Base-by-base conservation (phyloP, 306 rosid genomes). In the Trichosanthes cucumerina region DNA sequence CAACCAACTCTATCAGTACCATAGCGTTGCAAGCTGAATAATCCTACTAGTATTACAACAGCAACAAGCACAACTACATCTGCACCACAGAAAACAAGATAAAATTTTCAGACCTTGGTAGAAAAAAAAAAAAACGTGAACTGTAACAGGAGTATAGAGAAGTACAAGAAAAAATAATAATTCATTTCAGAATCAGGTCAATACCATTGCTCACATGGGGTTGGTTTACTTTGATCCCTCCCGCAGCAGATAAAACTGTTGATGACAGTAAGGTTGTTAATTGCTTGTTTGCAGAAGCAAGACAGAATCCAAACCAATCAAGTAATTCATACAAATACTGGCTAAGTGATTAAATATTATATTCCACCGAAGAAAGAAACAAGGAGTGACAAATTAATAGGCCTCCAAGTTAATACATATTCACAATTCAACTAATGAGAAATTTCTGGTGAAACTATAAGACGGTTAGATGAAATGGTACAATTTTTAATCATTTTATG, bases 1-100 rank as follows among this genome's bases (percentile, higher is more conserved):
- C 99, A 96, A 81, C 98, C 91, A 83, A 96, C 99, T 88, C 77
- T 92, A 79, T 96, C 99, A 46, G 97, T 96, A 24, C 99, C 99
- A 75, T 90, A 91, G 79, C 91, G 98, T 83, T 96, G 99, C 91
- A 96, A 49, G 86, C 99, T 92, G 87, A 96, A 96, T 84, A 96
- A 73, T 19, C 97, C 97, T 36, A 91, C 83, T 85, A 96, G 80
- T 87, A 91, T 90, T 63, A 92, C 82, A 63, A 90, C 99, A 7
- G 99, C 98, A 85, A 96, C 92, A 65, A 93, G 73, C 82, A 92
- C 92, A 74, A 91, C 93, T 21, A 87, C 87, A 86, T 85, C 99
- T 95, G 93, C 64, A 54, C 64, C 78, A 79, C 58, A 47, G 81
- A 78, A 79, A 79, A 85, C 78, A 52, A 74, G 72, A 82, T 44